phyloP scores from a whole-genome alignment of 805 yeast species.

The Zygotorulaspora chibaensis region DNA sequence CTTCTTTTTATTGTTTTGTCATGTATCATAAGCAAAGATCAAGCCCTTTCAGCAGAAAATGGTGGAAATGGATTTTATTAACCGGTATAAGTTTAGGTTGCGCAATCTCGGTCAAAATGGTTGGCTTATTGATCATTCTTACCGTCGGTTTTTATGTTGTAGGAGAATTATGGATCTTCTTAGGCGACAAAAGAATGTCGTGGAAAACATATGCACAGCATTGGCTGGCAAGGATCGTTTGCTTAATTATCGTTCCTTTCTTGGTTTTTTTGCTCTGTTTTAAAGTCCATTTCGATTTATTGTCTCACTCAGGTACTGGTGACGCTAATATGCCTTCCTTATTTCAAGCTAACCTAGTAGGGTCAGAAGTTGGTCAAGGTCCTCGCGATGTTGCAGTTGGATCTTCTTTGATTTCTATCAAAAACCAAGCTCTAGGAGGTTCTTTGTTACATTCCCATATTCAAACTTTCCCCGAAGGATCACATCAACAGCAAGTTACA shows the following conservation, averaged over 20 bases:
- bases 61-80: constrained; percentile 92
- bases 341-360: constrained; percentile 72
- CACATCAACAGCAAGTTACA: constrained; percentile 91
- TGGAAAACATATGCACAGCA: constrained; percentile 50
- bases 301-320: constrained; percentile 76
- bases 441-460: constrained; percentile 82
- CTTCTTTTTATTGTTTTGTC: constrained; percentile 59
- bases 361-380: constrained; percentile 58
- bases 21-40: constrained; percentile 48
- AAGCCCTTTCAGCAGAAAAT: constrained; percentile 59
- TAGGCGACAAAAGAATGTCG: constrained; percentile 61
- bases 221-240: constrained; percentile 63
- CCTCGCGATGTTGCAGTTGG: constrained; percentile 72
- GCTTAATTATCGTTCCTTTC: constrained; percentile 62
- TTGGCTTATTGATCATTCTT: constrained; percentile 85
- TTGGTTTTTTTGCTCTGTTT: constrained; percentile 59
- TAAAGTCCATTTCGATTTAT: constrained; percentile 70
- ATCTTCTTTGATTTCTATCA: constrained; percentile 43
- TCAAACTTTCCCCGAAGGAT: constrained; percentile 84
- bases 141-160: constrained; percentile 87
- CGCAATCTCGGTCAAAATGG: constrained; percentile 92
- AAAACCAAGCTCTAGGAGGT: constrained; percentile 71
- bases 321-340: constrained; percentile 74
- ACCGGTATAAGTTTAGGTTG: constrained; percentile 88
- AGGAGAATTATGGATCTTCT: constrained; percentile 78